phyloP scores from a whole-genome alignment of 495 filamentous ascomycete species.

The Neurospora sp. region DNA sequence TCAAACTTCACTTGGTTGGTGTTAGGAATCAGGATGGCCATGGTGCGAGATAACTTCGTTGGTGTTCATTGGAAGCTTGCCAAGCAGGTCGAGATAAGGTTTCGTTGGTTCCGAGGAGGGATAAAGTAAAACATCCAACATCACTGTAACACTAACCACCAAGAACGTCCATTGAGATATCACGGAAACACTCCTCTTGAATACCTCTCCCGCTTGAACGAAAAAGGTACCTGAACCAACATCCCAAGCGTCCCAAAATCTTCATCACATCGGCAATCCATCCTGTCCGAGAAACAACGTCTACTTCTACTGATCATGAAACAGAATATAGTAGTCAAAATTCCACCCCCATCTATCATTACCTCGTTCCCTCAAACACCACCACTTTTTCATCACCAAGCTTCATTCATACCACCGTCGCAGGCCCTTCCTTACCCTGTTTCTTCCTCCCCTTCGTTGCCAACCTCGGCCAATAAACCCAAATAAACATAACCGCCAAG shows the following conservation, averaged over 20 bases:
- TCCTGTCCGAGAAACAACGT: not conserved
- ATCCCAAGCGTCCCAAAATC: not conserved
- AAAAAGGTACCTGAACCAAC: not conserved
- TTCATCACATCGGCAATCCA: not conserved
- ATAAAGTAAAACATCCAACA: not conserved
- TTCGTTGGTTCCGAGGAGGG: not conserved
- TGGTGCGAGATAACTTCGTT: not conserved
- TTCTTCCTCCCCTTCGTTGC: slow-evolving; percentile 2
- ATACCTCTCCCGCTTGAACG: not conserved
- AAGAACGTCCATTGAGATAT: not conserved
- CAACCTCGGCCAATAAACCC: slow-evolving; percentile 10
- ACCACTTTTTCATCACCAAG: not conserved
- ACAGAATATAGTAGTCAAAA: not conserved
- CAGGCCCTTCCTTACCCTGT: not conserved
- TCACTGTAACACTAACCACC: not conserved
- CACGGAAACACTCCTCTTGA: not conserved
- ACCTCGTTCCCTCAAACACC: not conserved
- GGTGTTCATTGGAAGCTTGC: not conserved
- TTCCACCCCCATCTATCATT: not conserved
- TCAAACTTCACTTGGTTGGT: not conserved
- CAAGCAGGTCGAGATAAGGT: not conserved
- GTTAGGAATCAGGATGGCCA: not conserved
- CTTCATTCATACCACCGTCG: not conserved
- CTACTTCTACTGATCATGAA: not conserved
- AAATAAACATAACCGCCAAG: slow-evolving; percentile 3